Percentiles rank a stretch among this genome's conserved stretches.
Evolutionary conservation across 331 rosid species (phyloP).

Genomic region (Dryas integrifolia): DNA sequence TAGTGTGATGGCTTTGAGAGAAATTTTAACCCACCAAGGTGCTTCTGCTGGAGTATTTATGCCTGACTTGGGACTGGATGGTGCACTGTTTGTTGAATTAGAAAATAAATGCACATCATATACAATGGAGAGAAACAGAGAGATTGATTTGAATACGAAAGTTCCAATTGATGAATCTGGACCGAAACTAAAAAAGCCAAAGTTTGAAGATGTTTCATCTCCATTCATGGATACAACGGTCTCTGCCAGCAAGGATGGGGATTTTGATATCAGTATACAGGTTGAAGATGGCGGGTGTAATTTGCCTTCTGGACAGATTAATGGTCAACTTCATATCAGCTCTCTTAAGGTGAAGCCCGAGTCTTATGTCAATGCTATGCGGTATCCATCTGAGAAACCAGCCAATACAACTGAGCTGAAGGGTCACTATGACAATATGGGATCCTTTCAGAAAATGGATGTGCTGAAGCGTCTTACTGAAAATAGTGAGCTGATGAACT

Average conservation of each 20-base stretch:
- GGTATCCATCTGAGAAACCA: constrained; percentile 33
- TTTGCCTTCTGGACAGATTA: constrained; percentile 42
- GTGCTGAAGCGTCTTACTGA: constrained; percentile 46
- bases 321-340: constrained; percentile 41
- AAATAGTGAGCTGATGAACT: constrained; percentile 60
- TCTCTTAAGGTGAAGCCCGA: constrained; percentile 51
- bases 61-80: constrained; percentile 46
- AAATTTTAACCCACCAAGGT: constrained; percentile 93
- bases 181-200: constrained; percentile 59
- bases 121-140: constrained; percentile 66
- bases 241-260: constrained; percentile 43
- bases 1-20: constrained; percentile 95
- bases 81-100: constrained; percentile 42
- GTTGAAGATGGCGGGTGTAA: constrained; percentile 47
- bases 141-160: constrained; percentile 75
- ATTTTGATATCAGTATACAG: constrained; percentile 39
- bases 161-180: constrained; percentile 53
- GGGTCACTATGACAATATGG: constrained; percentile 37
- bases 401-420: constrained; percentile 34
- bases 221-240: constrained; percentile 40
- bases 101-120: constrained; percentile 51
- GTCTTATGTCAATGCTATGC: constrained; percentile 31
- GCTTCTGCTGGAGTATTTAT: constrained; percentile 76
- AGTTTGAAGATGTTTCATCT: constrained; percentile 55
- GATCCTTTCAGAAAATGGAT: constrained; percentile 43